Evolutionary conservation across 2,329 filamentous ascomycete species (phyloP).

Genomic region (Cercospora sp.): DNA sequence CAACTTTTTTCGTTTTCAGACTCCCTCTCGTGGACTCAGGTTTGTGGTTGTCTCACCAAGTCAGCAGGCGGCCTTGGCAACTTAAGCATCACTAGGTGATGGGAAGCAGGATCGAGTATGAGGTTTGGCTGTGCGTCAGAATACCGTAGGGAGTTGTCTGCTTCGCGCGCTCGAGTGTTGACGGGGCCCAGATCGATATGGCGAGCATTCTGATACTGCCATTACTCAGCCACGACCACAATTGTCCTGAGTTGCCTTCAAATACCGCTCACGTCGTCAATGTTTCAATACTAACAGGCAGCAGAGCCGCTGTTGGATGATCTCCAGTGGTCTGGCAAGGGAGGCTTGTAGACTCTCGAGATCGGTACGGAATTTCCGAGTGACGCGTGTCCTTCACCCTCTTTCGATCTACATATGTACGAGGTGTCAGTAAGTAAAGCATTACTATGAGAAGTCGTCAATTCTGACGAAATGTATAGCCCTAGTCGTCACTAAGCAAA

Average conservation of each 20-base stretch:
- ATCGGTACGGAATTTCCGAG: background rate
- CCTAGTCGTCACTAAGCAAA: background rate
- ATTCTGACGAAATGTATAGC: background rate
- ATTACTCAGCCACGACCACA: background rate
- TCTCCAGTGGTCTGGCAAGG: background rate
- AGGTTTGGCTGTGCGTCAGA: background rate
- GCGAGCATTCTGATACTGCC: background rate
- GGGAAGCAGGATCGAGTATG: background rate
- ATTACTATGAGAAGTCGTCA: background rate
- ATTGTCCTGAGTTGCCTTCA: background rate
- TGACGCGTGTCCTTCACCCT: background rate
- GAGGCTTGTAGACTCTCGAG: background rate
- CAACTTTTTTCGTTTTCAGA: background rate
- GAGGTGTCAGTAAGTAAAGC: background rate
- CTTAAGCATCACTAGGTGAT: background rate
- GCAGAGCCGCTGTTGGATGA: background rate
- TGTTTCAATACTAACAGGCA: background rate
- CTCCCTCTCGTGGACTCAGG: background rate
- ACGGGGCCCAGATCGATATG: background rate
- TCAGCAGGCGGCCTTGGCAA: too few relatives aligned
- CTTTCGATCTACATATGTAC: background rate
- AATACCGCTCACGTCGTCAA: background rate
- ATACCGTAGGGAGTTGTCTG: background rate
- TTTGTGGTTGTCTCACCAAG: background rate
- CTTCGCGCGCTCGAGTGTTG: background rate